Conservation (phyloP, 305 asterid species). For the Rubia peregrina region DNA sequence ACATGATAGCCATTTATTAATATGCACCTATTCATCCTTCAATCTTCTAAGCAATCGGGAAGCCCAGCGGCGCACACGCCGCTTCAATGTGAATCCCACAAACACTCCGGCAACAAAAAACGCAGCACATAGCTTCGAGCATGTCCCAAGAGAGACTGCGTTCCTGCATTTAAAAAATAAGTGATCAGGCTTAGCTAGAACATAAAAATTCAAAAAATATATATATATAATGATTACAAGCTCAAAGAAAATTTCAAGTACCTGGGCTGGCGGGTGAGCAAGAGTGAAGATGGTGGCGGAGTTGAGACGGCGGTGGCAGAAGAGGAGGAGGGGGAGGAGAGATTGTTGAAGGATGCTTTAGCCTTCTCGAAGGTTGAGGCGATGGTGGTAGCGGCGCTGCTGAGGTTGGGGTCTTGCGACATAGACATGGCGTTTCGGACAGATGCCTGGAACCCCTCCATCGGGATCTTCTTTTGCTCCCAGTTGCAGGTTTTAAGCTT, state of each 20-base stretch:
- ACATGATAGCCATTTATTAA: background rate
- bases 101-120: constrained; percentile 75
- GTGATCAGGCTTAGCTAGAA: background rate
- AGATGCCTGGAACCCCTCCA: constrained; percentile 46
- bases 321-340: constrained; percentile 20
- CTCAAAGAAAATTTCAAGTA: background rate
- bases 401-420: constrained; percentile 36
- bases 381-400: constrained; percentile 35
- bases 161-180: constrained; percentile 40
- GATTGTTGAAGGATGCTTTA: constrained; percentile 21
- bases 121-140: constrained; percentile 70
- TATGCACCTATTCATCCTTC: constrained; percentile 44
- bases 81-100: constrained; percentile 72
- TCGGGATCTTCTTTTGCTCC: constrained; percentile 9
- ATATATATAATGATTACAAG: background rate
- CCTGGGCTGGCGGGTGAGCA: constrained; percentile 48
- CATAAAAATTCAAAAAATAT: background rate
- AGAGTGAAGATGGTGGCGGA: constrained; percentile 31
- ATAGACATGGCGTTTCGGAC: constrained; percentile 40
- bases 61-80: constrained; percentile 69
- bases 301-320: constrained; percentile 25
- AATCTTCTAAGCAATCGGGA: constrained; percentile 48
- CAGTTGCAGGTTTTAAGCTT: background rate
- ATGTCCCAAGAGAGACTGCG: constrained; percentile 51
- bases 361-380: constrained; percentile 49